phyloP scores from a whole-genome alignment of 2,329 filamentous ascomycete genomes.

The Nemania diffusa region DNA sequence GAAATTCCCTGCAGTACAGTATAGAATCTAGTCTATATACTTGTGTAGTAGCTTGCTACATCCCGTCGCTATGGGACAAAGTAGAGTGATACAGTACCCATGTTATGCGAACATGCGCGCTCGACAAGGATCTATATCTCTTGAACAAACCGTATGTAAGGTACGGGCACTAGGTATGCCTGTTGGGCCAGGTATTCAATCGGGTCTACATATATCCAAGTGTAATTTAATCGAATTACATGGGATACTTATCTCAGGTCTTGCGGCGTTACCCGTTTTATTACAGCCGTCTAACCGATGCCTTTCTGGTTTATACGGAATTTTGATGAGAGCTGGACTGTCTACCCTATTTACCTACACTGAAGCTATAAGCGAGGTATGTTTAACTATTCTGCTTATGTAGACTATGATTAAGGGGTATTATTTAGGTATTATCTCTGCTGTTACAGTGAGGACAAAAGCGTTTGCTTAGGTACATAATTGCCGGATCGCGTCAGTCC shows the following conservation, averaged over 20 bases:
- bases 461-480: background rate
- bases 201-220: background rate
- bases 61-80: background rate
- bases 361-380: background rate
- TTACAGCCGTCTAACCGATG: background rate
- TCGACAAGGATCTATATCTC: background rate
- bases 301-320: background rate
- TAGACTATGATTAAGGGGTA: no score
- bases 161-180: background rate
- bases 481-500: background rate
- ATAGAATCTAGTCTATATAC: background rate
- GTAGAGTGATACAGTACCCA: background rate
- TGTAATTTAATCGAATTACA: background rate
- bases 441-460: background rate
- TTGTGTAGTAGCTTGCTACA: background rate
- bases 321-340: background rate
- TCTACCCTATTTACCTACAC: background rate
- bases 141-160: background rate
- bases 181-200: background rate
- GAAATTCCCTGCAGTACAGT: background rate
- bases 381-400: background rate
- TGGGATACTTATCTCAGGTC: conserved; percentile 1
- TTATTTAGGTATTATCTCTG: no score
- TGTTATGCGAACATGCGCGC: background rate
- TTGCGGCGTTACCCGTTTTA: conserved; percentile 3